Evolutionary conservation across 2,329 filamentous ascomycete genomes (phyloP), one percentile per base, ranked within the genome.

Genomic region (Pyrenochaeta sp.): DNA sequence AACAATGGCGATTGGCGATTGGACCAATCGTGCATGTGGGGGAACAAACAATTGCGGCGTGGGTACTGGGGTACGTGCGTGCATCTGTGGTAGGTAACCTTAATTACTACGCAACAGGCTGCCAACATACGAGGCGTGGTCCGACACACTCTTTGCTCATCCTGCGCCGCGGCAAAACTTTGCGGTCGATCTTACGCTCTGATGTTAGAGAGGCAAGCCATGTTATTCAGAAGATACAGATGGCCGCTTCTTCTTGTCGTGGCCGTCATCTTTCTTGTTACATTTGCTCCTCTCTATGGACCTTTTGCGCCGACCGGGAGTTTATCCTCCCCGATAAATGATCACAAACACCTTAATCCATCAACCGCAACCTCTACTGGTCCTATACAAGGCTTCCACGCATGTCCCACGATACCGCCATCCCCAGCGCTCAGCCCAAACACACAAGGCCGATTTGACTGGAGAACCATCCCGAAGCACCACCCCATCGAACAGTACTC

Each of bases 371-470:
- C 15, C 18, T 35, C 34, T 6, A 21, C 26, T 14, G 22, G 11
- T 17, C 21, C 28, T 35, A 27, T 20, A 27, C 26, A 20, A 20
- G 26, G 10, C 34, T 44, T 41, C n/a, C 45, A 48, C 48, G 32
- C 30, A 15, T 56, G 53, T 15, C 55, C 50, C 3, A 43, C 34
- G 14, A n/a, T 9, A 6, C 45, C 53, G 6, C 53, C 53, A 17
- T 32, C 14, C n/a, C 39, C 50, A 30, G 48, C 35, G 11, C 13
- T 53, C 14, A 41, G 8, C 8, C 49, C 54, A 18, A 26, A 55
- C 13, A 53, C 44, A 5, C 40, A 51, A 38, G 46, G 44, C 22
- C 44, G 42, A 17, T 53, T 58, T 31, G 17, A 56, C 29, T 58
- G 50, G 55, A 51, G 55, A 43, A 27, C 45, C 3, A 42, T 58